phyloP scores from a whole-genome alignment of 2,329 filamentous ascomycete species.

The Fusarium penzigii region DNA sequence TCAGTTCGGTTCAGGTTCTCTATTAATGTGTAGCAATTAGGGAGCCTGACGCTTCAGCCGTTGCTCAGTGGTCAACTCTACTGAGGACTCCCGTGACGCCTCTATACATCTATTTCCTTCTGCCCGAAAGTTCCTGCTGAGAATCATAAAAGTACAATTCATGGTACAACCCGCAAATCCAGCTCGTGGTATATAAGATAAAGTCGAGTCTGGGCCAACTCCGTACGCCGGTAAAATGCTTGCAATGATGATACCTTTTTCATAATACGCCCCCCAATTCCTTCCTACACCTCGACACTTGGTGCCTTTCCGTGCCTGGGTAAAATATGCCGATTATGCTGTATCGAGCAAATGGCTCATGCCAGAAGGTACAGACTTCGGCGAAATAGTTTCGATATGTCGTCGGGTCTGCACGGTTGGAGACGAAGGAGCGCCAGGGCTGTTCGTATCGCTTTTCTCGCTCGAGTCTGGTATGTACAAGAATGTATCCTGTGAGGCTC shows the following conservation, averaged over 20 bases:
- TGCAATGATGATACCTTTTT: not conserved
- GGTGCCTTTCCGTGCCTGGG: not conserved
- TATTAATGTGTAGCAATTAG: too few relatives aligned
- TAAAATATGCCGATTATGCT: conserved; percentile 2
- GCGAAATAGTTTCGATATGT: conserved; percentile 43
- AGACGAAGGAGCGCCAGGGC: conserved; percentile 18
- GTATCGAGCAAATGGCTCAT: conserved; percentile 42
- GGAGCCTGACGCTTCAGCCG: too few relatives aligned
- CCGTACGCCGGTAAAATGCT: not conserved
- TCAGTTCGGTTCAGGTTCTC: too few relatives aligned
- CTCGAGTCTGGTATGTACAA: conserved; percentile 15
- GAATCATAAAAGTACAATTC: not conserved
- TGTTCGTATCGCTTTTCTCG: conserved; percentile 8
- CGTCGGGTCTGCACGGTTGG: conserved; percentile 18
- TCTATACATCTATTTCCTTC: too few relatives aligned
- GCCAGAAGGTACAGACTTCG: conserved; percentile 41
- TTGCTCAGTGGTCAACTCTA: too few relatives aligned
- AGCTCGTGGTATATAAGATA: not conserved
- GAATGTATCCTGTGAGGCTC: conserved; percentile 18
- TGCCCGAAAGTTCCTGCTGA: too few relatives aligned
- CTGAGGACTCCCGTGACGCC: too few relatives aligned
- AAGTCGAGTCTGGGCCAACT: not conserved
- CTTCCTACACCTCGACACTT: not conserved
- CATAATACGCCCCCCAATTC: not conserved
- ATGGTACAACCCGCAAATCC: not conserved